Conservation (phyloP, 2,329 filamentous ascomycete genomes). For the Botryotinia narcissicola region DNA sequence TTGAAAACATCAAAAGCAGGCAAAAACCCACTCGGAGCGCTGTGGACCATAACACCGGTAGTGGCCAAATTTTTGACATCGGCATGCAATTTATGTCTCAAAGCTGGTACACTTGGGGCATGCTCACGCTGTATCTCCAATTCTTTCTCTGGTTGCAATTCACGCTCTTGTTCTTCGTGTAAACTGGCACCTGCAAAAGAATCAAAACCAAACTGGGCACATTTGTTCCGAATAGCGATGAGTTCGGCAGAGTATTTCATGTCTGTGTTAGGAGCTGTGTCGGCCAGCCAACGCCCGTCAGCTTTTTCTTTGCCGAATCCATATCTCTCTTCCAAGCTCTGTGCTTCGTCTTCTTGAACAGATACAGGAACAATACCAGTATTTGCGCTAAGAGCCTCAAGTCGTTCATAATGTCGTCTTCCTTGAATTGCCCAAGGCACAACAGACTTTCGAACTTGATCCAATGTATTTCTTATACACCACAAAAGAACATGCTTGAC, state of each 20-base stretch:
- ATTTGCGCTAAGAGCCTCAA: background rate
- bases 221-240: constrained; percentile 35
- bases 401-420: constrained; percentile 44
- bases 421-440: constrained; percentile 63
- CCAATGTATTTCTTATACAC: constrained; percentile 57
- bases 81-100: constrained; percentile 44
- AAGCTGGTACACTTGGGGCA: constrained; percentile 44
- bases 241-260: constrained; percentile 5
- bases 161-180: constrained; percentile 67
- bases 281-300: background rate
- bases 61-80: constrained; percentile 45
- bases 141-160: constrained; percentile 63
- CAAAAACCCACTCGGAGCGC: constrained; percentile 52
- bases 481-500: constrained; percentile 58
- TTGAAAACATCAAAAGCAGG: constrained; percentile 48
- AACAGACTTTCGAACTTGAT: constrained; percentile 48
- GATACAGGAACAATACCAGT: background rate
- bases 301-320: constrained; percentile 23
- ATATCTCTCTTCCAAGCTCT: constrained; percentile 53
- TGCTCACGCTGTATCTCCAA: constrained; percentile 55
- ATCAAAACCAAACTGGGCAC: constrained; percentile 40
- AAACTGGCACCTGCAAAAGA: constrained; percentile 43
- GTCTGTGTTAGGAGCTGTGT: background rate
- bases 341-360: constrained; percentile 55
- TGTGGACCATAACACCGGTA: constrained; percentile 38